Conservation (phyloP, 2,329 filamentous ascomycete genomes). For the Calonectria pseudoturangicola region DNA sequence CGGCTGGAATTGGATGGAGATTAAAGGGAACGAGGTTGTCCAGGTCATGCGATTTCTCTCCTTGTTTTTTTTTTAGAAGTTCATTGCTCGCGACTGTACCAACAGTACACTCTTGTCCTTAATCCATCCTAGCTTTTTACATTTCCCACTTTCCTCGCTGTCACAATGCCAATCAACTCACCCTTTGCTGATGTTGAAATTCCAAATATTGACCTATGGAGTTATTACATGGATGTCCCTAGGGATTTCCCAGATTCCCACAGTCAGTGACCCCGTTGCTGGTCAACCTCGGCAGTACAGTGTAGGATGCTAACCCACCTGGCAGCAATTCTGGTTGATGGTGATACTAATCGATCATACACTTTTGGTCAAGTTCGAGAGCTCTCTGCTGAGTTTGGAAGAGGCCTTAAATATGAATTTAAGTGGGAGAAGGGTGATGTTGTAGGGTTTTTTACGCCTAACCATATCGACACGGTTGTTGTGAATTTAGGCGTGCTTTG, state of each 20-base stretch:
- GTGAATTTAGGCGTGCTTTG: constrained; percentile 87
- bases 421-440: constrained; percentile 90
- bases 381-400: constrained; percentile 84
- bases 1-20: not conserved
- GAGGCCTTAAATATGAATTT: constrained; percentile 83
- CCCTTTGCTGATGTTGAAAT: constrained; percentile 79
- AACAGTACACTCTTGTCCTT: not conserved
- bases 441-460: constrained; percentile 87
- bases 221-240: constrained; percentile 83
- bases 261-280: constrained; percentile 67
- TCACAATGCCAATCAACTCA: constrained; percentile 82
- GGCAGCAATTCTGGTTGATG: constrained; percentile 85
- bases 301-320: constrained; percentile 25
- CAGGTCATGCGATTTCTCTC: not conserved
- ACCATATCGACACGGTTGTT: constrained; percentile 87
- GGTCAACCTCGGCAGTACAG: not conserved
- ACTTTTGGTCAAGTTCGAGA: constrained; percentile 81
- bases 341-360: constrained; percentile 80
- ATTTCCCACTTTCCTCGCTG: not conserved
- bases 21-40: not conserved
- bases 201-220: constrained; percentile 86
- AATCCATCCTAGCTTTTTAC: not conserved
- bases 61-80: not conserved
- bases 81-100: no score
- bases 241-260: constrained; percentile 83